Evolutionary conservation across 1,139 yeast genomes (phyloP), one percentile per base, ranked within the genome.

Genomic region (Protomyces gravidus): DNA sequence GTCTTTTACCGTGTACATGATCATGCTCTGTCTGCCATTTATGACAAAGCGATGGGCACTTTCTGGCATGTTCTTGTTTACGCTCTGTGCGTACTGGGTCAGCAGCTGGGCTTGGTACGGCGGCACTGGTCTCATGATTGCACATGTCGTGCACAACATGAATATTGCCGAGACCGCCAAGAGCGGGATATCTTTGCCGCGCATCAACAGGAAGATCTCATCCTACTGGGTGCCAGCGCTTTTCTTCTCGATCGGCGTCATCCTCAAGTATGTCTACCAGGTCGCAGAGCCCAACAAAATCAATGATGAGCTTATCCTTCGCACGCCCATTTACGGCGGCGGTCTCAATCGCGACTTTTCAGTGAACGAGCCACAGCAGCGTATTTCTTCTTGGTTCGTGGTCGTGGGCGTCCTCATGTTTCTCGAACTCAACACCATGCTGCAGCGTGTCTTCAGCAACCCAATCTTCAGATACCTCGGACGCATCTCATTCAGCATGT

Each of bases 341-440:
- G 58, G 58, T 15, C 58, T 53, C 27, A 53, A 46, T 21, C 25
- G 58, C n/a, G 51, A 53, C 26, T 45, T 25, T 13, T 32, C 45
- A 15, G 23, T 46, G 17, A 53, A 53, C 46, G 46, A 53, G 28
- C 58, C 58, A 2, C 50, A 45, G 32, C 58, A 53, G 47, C 32
- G 58, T 11, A 50, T 53, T 27, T 53, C 58, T n/a, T 53, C 58
- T 39, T 53, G 58, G 58, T 53, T 53, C 26, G 58, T 53, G 15
- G 46, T 53, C n/a, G 58, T 53, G 19, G 58, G 58, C 39, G 32
- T 45, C 36, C 50, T 53, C 28, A 21, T 53, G 45, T 53, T 53
- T 13, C 45, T 53, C 47, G 58, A 53, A 21, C 33, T 53, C 40
- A 53, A 46, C 40, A 25, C 25, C 6, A 11, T 53, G n/a, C 50